Conservation (phyloP, 1,139 yeast species). For the Suhomyces bokatorum region DNA sequence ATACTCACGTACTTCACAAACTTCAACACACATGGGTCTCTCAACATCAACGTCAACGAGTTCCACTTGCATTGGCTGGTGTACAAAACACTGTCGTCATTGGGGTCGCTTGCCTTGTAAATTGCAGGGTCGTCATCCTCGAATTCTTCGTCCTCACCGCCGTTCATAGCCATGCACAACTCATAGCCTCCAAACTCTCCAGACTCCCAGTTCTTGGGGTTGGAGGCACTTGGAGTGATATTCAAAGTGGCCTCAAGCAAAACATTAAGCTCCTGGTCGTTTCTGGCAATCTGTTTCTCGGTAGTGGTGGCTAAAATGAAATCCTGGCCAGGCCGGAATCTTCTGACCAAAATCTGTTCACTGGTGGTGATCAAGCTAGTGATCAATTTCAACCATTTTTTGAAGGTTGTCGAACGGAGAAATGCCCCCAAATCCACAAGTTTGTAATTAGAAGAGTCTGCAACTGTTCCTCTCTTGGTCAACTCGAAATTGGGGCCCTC, state of each 20-base stretch:
- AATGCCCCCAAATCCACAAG: conserved; percentile 59
- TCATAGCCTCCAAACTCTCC: conserved; percentile 96
- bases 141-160: conserved; percentile 48
- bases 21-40: conserved; percentile 83
- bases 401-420: conserved; percentile 60
- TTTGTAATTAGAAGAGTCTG: conserved; percentile 25
- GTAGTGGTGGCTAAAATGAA: conserved; percentile 86
- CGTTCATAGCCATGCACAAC: conserved; percentile 71
- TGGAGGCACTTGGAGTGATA: conserved; percentile 66
- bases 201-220: conserved; percentile 67
- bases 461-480: conserved; percentile 14
- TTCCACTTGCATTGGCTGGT: conserved; percentile 88
- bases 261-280: conserved; percentile 47
- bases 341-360: conserved; percentile 70
- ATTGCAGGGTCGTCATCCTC: conserved; percentile 56
- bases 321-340: conserved; percentile 95
- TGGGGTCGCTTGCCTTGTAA: conserved; percentile 54
- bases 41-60: conserved; percentile 67
- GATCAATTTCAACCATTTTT: conserved; percentile 65
- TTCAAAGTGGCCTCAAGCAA: conserved; percentile 69
- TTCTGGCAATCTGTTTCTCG: conserved; percentile 46
- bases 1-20: conserved; percentile 90
- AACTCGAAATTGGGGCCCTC: conserved; percentile 57
- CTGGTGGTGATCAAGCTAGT: conserved; percentile 67
- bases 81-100: conserved; percentile 76